phyloP scores from a whole-genome alignment of 1,284 basidiomycete species.

The Meira miltonrushii region DNA sequence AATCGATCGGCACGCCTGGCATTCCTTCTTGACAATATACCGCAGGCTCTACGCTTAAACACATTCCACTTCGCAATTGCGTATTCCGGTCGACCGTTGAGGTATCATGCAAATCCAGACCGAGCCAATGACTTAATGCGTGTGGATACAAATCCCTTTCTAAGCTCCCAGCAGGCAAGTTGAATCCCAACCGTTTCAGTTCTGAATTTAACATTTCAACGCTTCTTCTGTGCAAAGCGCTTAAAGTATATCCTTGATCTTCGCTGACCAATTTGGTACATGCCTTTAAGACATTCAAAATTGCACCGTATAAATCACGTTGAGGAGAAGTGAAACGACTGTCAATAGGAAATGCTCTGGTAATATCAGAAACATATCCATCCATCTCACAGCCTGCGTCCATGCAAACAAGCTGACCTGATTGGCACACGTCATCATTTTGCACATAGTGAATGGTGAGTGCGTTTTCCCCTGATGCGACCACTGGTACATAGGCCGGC shows the following conservation, averaged over 20 bases:
- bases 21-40: conserved; percentile 29
- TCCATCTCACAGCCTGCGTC: conserved; percentile 56
- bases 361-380: conserved; percentile 94
- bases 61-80: conserved; percentile 33
- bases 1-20: conserved; percentile 33
- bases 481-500: conserved; percentile 50
- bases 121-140: conserved; percentile 72
- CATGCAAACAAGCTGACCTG: conserved; percentile 42
- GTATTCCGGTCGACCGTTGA: conserved; percentile 35
- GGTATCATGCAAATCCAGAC: conserved; percentile 59
- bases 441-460: conserved; percentile 25
- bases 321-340: conserved; percentile 70
- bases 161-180: conserved; percentile 61
- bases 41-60: conserved; percentile 48
- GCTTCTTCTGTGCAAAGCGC: conserved; percentile 73
- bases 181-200: conserved; percentile 73
- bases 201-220: conserved; percentile 68
- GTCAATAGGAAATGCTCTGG: conserved; percentile 73
- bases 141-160: conserved; percentile 78
- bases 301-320: conserved; percentile 77
- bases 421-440: conserved; percentile 35
- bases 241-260: conserved; percentile 60
- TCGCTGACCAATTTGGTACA: conserved; percentile 60
- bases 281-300: conserved; percentile 70
- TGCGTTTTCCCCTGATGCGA: conserved; percentile 40